phyloP scores from a whole-genome alignment of 1,139 yeast genomes.

The Magnusiomyces clavatus region DNA sequence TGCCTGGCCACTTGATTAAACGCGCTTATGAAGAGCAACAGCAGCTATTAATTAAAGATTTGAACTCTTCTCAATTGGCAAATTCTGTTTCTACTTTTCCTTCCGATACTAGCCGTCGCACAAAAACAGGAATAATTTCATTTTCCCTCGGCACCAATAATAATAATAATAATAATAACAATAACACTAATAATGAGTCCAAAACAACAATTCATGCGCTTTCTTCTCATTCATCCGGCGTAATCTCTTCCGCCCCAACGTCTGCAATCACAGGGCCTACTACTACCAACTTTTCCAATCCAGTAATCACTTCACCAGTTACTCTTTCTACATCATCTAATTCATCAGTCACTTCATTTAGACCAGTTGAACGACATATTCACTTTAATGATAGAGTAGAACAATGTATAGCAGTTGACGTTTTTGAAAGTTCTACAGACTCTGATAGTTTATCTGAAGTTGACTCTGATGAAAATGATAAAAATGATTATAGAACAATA shows the following conservation, averaged over 20 bases:
- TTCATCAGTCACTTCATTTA: slow-evolving; percentile 2
- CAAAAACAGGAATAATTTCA: too few relatives aligned
- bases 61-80: background rate
- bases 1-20: slow-evolving; percentile 14
- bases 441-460: slow-evolving; percentile 25
- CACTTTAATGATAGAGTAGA: slow-evolving; percentile 91
- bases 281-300: background rate
- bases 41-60: background rate
- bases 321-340: background rate
- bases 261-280: slow-evolving; percentile 1
- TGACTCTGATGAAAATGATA: slow-evolving; percentile 39
- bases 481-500: slow-evolving; percentile 37
- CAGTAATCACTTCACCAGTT: background rate
- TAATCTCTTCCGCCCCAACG: background rate
- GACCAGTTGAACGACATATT: slow-evolving; percentile 44
- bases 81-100: background rate
- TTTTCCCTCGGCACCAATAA: slow-evolving; percentile 2
- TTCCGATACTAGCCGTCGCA: background rate
- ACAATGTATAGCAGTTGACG: slow-evolving; percentile 74
- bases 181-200: too few relatives aligned
- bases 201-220: background rate
- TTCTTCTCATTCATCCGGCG: too few relatives aligned
- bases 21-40: background rate
- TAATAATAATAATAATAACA: too few relatives aligned
- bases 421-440: slow-evolving; percentile 21